A percentile compares a stretch with the other conserved stretches of the same genome.
Evolutionary conservation across 768 basidiomycete genomes (phyloP).

Genomic region (Mycena alexandri): DNA sequence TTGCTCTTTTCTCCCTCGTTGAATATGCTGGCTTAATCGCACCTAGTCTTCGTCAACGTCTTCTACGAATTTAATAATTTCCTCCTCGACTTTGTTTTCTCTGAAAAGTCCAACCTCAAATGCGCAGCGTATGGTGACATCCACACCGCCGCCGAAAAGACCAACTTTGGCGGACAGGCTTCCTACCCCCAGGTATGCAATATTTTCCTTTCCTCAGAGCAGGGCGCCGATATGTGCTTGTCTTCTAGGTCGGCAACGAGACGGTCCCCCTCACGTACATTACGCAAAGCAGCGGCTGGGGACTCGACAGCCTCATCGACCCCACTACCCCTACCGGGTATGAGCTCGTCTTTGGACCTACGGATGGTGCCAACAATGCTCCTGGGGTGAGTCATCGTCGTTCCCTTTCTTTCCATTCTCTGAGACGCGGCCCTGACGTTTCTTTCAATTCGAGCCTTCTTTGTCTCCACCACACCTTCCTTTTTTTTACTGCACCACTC

Average conservation of each 20-base stretch:
- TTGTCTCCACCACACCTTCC: too few relatives aligned
- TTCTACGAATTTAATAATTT: conserved; percentile 64
- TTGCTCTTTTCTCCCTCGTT: conserved; percentile 21
- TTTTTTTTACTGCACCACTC: conserved; percentile 17
- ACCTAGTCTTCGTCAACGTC: conserved; percentile 61
- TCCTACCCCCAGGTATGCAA: conserved; percentile 46
- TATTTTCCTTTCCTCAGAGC: too few relatives aligned
- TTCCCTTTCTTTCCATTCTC: neutral
- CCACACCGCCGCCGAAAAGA: conserved; percentile 59
- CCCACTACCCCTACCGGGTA: conserved; percentile 59
- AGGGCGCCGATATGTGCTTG: neutral
- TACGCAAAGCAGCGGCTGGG: conserved; percentile 59
- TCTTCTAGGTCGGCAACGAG: conserved; percentile 38
- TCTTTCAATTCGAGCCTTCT: too few relatives aligned
- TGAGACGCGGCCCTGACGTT: too few relatives aligned
- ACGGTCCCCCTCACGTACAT: conserved; percentile 51
- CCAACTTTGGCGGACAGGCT: conserved; percentile 59
- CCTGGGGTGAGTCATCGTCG: conserved; percentile 56
- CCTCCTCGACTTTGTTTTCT: conserved; percentile 54
- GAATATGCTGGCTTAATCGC: too few relatives aligned
- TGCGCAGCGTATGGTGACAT: conserved; percentile 61
- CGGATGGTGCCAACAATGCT: conserved; percentile 61
- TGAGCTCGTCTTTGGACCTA: conserved; percentile 59
- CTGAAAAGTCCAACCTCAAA: conserved; percentile 59
- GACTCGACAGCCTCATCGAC: conserved; percentile 52